phyloP scores from a whole-genome alignment of 2,329 filamentous ascomycete species.

The Fusarium cyanostomum region DNA sequence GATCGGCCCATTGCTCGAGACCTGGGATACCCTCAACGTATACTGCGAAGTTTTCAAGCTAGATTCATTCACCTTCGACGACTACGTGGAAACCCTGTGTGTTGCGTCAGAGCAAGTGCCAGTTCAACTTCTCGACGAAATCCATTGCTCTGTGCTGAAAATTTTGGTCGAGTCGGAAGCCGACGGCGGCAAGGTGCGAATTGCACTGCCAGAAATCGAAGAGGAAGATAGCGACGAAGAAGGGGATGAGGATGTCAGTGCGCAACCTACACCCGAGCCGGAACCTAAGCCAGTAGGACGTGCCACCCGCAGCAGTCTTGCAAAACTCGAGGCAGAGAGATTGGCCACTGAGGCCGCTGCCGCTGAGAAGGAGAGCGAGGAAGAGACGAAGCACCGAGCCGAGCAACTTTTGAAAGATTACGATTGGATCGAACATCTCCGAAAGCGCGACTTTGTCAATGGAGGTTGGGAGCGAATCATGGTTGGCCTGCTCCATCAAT shows the following conservation, averaged over 20 bases:
- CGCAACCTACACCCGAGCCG: slow-evolving; percentile 72
- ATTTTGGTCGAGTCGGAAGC: slow-evolving; percentile 80
- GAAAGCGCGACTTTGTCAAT: slow-evolving; percentile 83
- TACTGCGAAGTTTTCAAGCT: slow-evolving; percentile 94
- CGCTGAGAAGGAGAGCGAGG: slow-evolving; percentile 60
- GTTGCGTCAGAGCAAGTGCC: slow-evolving; percentile 77
- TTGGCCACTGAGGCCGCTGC: slow-evolving; percentile 68
- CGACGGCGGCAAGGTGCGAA: slow-evolving; percentile 81
- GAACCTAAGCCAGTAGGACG: slow-evolving; percentile 73
- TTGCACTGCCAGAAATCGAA: slow-evolving; percentile 78
- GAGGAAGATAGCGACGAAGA: slow-evolving; percentile 75
- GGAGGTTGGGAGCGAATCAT: slow-evolving; percentile 94
- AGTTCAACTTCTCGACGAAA: slow-evolving; percentile 87
- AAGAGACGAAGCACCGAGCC: slow-evolving; percentile 71
- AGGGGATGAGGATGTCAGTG: slow-evolving; percentile 64
- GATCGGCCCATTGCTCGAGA: slow-evolving; percentile 85
- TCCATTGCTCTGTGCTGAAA: slow-evolving; percentile 92
- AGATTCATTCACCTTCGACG: slow-evolving; percentile 97
- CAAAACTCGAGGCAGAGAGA: slow-evolving; percentile 79
- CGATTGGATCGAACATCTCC: slow-evolving; percentile 86
- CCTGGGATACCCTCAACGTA: slow-evolving; percentile 98
- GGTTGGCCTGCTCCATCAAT: slow-evolving; percentile 83
- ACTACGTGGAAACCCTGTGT: slow-evolving; percentile 88
- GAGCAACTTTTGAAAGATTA: slow-evolving; percentile 78
- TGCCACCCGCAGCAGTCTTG: slow-evolving; percentile 85